Percentiles rank a stretch among this genome's conserved stretches.
phyloP scores from a whole-genome alignment of 2,329 filamentous ascomycete genomes.

The Monosporascus sp. region DNA sequence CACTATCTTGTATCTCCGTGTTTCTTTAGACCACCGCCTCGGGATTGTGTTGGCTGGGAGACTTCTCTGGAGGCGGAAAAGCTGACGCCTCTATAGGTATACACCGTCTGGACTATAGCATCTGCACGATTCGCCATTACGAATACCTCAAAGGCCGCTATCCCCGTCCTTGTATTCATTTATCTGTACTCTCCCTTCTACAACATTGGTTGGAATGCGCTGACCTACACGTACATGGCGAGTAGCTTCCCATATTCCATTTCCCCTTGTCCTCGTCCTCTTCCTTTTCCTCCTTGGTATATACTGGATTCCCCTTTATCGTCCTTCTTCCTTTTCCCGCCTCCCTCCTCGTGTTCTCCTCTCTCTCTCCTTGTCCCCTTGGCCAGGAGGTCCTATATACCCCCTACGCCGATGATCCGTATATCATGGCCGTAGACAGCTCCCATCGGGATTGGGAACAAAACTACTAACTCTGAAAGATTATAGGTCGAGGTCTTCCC shows the following conservation, averaged over 20 bases:
- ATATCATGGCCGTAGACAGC: not conserved
- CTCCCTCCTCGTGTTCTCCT: not conserved
- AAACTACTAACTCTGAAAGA: not conserved
- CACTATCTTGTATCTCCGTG: too few relatives aligned
- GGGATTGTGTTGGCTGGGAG: too few relatives aligned
- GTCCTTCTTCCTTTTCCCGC: not conserved
- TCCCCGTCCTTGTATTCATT: slow-evolving; percentile 37
- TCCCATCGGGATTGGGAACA: not conserved
- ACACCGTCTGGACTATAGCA: slow-evolving; percentile 35
- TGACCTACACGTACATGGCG: slow-evolving; percentile 31
- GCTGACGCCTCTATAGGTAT: slow-evolving; percentile 14
- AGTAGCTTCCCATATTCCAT: not conserved
- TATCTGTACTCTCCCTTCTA: slow-evolving; percentile 37
- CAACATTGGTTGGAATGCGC: slow-evolving; percentile 32
- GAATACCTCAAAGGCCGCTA: slow-evolving; percentile 26
- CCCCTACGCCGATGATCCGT: too few relatives aligned
- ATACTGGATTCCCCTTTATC: not conserved
- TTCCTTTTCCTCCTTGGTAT: slow-evolving; percentile 1
- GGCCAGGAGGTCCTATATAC: too few relatives aligned
- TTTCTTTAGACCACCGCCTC: too few relatives aligned
- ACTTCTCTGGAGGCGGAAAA: not conserved
- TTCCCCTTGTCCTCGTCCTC: not conserved
- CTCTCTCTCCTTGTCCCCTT: too few relatives aligned
- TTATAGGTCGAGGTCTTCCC: slow-evolving; percentile 31
- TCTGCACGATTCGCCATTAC: slow-evolving; percentile 33